Evolutionary conservation across 306 rosid genomes (phyloP).

Genomic region (Malus sylvestris): DNA sequence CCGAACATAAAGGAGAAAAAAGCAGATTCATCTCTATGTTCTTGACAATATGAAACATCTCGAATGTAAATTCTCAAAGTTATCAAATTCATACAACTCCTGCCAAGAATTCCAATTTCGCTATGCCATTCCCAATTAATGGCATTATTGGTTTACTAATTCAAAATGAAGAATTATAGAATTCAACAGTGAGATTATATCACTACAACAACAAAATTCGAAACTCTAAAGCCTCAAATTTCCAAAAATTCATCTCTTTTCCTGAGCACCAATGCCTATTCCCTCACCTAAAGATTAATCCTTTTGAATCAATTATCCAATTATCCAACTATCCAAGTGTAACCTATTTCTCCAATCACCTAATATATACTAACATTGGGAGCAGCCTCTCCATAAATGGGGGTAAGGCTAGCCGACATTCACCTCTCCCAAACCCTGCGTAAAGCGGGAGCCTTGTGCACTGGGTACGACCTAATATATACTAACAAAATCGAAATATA

Average conservation of each 20-base stretch:
- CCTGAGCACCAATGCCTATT: slow-evolving; percentile 1
- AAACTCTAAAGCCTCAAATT: slow-evolving; percentile 4
- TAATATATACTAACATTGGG: slow-evolving; percentile 1
- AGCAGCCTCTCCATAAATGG: no score
- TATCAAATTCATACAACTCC: background rate
- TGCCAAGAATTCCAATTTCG: background rate
- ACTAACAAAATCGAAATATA: background rate
- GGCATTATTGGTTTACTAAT: slow-evolving; percentile 19
- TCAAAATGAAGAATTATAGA: background rate
- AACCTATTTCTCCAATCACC: slow-evolving; percentile 5
- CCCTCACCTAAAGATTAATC: background rate
- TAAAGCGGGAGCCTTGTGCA: no score
- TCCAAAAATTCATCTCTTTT: background rate
- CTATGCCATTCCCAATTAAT: slow-evolving; percentile 15
- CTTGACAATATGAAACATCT: background rate
- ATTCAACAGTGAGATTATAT: background rate
- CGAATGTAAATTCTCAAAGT: background rate
- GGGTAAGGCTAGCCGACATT: no score
- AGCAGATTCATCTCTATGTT: background rate
- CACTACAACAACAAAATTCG: slow-evolving; percentile 18
- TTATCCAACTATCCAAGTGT: background rate
- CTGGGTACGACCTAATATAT: background rate
- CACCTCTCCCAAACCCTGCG: no score
- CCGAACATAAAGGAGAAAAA: background rate
- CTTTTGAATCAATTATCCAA: slow-evolving; percentile 2